phyloP scores from a whole-genome alignment of 1,284 basidiomycete species.

The Pyrrhoderma lamaoense region DNA sequence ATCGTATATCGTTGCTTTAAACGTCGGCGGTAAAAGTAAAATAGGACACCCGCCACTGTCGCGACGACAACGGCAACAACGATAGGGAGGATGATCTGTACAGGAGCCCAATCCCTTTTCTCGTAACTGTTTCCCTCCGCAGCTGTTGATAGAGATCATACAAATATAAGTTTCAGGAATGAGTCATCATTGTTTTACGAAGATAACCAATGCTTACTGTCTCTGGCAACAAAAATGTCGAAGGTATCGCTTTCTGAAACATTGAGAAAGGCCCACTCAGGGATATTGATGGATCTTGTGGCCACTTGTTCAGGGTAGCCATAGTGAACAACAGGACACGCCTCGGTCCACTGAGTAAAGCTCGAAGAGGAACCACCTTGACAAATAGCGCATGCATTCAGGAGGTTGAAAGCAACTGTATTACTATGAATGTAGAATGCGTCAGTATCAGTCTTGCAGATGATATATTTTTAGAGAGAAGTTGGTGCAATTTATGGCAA shows the following conservation, averaged over 20 bases:
- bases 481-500: no score
- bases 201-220: background rate
- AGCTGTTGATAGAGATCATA: constrained; percentile 1
- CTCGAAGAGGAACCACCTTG: constrained; percentile 3
- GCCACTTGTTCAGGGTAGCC: constrained; percentile 3
- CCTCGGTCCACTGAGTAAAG: constrained; percentile 3
- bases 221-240: constrained; percentile 3
- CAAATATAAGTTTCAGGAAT: background rate
- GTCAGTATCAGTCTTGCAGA: background rate
- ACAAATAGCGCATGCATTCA: constrained; percentile 14
- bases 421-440: background rate
- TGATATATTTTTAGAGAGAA: no score
- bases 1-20: constrained; percentile 11
- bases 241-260: constrained; percentile 4
- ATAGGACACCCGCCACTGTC: constrained; percentile 5
- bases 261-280: constrained; percentile 14
- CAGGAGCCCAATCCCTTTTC: constrained; percentile 3
- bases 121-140: background rate
- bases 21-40: constrained; percentile 11
- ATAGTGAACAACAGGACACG: background rate
- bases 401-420: constrained; percentile 15
- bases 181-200: no score
- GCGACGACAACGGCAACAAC: constrained; percentile 7
- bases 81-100: constrained; percentile 13
- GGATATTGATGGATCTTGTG: constrained; percentile 3